Base-by-base conservation (phyloP, 768 basidiomycete species). In the Psilocybe tampanensis region DNA sequence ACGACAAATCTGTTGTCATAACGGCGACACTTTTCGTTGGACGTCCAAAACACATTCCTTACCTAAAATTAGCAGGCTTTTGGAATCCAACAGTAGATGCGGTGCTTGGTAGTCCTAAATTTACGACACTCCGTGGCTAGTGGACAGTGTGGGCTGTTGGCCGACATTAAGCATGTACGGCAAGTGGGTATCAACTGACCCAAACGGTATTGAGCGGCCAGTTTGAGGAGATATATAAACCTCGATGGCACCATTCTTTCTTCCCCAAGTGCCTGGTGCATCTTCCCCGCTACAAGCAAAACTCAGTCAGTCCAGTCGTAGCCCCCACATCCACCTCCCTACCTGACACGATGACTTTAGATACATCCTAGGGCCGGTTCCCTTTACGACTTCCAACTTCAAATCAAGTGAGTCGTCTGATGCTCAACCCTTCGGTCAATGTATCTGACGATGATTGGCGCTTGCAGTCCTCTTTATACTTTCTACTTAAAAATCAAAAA, bases 231-330 rank as follows among this genome's bases (percentile, higher is more conserved):
- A 32, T 64, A 64, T 64, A 64, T 54, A 64, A 61, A 44, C 41
- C 42, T 11, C 12, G 34, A 32, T 22, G 26, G 45, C 15, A 19
- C 29, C 55, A 34, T 36, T 47, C 22, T 41, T 32, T 33, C 11
- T 58, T 61, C 45, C 58, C 49, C 63, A 64, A 64, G 63, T 64
- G 63, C 63, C 63, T 44, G 60, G 63, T 58, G 63, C 63, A 64
- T 60, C 56, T 64, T 60, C 62, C 56, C 47, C 58, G n/a, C 32
- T 50, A 58, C 57, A 42, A 55, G 56, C 52, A 58, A 57, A 55
- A 64, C 48, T 47, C 50, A 59, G 63, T 64, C 47, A 19, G 58
- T 60, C 17, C 7, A 8, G 5, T 33, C 45, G 23, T 44, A 13
- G 13, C 34, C 19, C 7, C 15, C 18, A 21, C 13, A 24, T 21